phyloP scores from a whole-genome alignment of 2,329 filamentous ascomycete genomes.

The Gliomastix tumulicola region DNA sequence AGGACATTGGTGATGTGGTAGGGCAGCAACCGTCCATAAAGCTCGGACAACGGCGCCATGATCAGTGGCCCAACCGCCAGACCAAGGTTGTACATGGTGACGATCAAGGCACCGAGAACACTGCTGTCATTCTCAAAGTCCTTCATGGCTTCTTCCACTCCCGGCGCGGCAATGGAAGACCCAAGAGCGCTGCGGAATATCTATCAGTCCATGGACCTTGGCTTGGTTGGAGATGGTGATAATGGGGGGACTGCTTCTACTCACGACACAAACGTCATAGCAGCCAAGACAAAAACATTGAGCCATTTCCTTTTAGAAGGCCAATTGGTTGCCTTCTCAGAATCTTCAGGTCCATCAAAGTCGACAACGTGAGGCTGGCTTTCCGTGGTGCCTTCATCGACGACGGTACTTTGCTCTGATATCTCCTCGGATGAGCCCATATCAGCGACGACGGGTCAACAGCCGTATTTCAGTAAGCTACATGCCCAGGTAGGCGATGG shows the following conservation, averaged over 20 bases:
- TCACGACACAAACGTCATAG: neutral
- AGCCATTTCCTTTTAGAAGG: neutral
- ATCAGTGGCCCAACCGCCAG: slow-evolving; percentile 39
- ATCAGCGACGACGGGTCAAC: neutral
- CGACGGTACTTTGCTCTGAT: too few species aligned
- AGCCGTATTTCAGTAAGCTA: too few species aligned
- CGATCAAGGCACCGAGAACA: slow-evolving; percentile 41
- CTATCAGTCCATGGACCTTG: too few species aligned
- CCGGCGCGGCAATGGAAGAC: slow-evolving; percentile 57
- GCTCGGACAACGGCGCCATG: slow-evolving; percentile 40
- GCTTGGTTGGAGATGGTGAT: slow-evolving; percentile 45
- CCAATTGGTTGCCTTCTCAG: neutral
- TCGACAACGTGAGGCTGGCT: too few species aligned
- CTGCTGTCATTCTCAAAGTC: slow-evolving; percentile 51
- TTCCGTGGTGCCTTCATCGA: too few species aligned
- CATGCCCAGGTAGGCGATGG: too few species aligned
- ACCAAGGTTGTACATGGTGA: slow-evolving; percentile 43
- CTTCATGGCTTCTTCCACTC: slow-evolving; percentile 52
- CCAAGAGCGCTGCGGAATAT: slow-evolving; percentile 30
- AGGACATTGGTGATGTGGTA: slow-evolving; percentile 33
- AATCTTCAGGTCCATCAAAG: neutral
- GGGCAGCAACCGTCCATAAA: slow-evolving; percentile 34
- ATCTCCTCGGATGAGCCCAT: too few species aligned
- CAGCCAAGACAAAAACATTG: neutral
- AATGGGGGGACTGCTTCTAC: too few species aligned